Base-by-base conservation (phyloP, 495 filamentous ascomycete genomes). In the Monascus purpureus region DNA sequence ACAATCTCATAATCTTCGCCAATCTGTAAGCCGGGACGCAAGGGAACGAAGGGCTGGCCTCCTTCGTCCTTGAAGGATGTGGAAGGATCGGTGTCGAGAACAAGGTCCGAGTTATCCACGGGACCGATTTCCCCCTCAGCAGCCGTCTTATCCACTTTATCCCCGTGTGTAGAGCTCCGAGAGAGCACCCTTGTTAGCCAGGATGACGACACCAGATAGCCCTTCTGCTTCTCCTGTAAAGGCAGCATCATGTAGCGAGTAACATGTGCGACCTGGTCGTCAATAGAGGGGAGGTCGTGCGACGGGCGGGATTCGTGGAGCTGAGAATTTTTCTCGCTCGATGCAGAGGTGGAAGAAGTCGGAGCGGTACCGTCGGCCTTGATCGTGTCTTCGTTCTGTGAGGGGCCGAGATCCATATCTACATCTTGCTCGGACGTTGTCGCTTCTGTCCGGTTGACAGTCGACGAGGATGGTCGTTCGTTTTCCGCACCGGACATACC, bases 161-260 rank as follows among this genome's bases (percentile, higher is more conserved):
- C 69, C 9, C 58, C 61, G 38, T 66, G 56, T 13, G 76, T 68
- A 2, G 70, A 55, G 25, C 75, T 73, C 35, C 83, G 68, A 8
- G 78, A 67, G 37, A 79, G 59, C 2, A 95, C 83, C 22, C 74
- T 68, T 25, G 65, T 65, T 15, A 96, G 63, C 90, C 90, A 97
- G 31, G 63, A 54, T 13, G 62, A 68, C 5, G 88, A 90, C 11
- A 97, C 67, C 8, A 93, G 59, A 43, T 77, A 93, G 17, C 75
- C 82, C 39, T 73, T 69, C 38, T 82, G 72, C 9, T 77, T 77
- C 31, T 88, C 81, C 36, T 69, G 42, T 17, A 76, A 50, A 4
- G 67, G 61, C 4, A 56, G 47, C 28, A 65, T 47, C 32, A 60
- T 55, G 28, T 74, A 59, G 12, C 65, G 62, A 32, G 67, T 56